Evolutionary conservation across 257 asterid genomes (phyloP).

Genomic region (Nicotiana noctiflora): DNA sequence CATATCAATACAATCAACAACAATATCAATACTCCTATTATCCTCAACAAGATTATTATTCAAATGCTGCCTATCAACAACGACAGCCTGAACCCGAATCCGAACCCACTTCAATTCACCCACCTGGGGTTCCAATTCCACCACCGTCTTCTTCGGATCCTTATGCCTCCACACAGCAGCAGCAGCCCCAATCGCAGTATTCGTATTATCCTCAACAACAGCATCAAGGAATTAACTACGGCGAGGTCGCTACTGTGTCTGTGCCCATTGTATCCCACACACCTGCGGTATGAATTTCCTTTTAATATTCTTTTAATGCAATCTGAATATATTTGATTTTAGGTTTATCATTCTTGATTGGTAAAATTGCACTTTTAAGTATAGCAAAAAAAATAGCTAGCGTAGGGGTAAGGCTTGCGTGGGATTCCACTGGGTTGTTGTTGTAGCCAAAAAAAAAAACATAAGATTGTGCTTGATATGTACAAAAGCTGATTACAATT

Average conservation of each 20-base stretch:
- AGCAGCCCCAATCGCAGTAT: not conserved
- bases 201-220: not conserved
- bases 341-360: not conserved
- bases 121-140: constrained; percentile 46
- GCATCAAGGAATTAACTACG: not conserved
- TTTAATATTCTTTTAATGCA: not conserved
- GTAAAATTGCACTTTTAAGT: not conserved
- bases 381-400: not conserved
- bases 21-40: constrained; percentile 25
- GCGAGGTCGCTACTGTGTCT: not conserved
- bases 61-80: constrained; percentile 26
- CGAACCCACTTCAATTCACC: constrained; percentile 34
- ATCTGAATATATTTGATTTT: not conserved
- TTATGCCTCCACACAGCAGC: not conserved
- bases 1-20: constrained; percentile 12
- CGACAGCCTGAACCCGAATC: constrained; percentile 27
- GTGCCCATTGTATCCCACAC: not conserved
- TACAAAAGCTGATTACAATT: not conserved
- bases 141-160: not conserved
- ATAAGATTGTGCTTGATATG: not conserved
- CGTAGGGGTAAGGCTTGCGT: too few species aligned
- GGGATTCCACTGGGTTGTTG: too few species aligned
- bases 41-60: not conserved
- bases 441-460: too few species aligned
- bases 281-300: not conserved